Conservation (phyloP, 345 rosid species). For the Dimocarpus longan region DNA sequence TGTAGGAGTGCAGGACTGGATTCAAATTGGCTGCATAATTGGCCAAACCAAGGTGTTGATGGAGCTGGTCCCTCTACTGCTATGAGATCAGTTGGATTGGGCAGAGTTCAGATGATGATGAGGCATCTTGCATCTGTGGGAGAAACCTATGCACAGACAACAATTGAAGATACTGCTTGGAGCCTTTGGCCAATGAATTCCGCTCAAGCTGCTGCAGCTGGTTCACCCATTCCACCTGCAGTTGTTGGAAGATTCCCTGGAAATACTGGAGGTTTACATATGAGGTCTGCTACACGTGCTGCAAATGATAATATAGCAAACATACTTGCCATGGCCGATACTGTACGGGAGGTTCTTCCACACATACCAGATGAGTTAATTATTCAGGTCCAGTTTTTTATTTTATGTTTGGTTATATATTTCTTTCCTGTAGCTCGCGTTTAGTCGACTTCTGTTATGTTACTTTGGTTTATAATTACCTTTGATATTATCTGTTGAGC, state of each 20-base stretch:
- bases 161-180: constrained; percentile 91
- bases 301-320: constrained; percentile 62
- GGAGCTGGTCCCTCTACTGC: constrained; percentile 93
- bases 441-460: background rate
- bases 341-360: constrained; percentile 93
- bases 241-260: constrained; percentile 51
- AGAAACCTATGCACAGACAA: constrained; percentile 85
- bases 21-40: constrained; percentile 72
- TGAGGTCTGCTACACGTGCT: constrained; percentile 55
- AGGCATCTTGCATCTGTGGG: constrained; percentile 98
- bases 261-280: constrained; percentile 60
- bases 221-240: constrained; percentile 52
- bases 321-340: constrained; percentile 92
- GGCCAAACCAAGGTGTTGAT: constrained; percentile 78
- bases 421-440: background rate
- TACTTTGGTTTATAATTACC: background rate
- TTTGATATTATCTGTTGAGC: background rate
- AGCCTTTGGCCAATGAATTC: constrained; percentile 83
- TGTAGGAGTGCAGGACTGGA: constrained; percentile 80
- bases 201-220: constrained; percentile 68
- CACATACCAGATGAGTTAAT: constrained; percentile 90
- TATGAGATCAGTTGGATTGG: constrained; percentile 73
- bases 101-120: constrained; percentile 98
- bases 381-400: constrained; percentile 60
- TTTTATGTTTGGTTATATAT: background rate